A percentile compares a stretch with the other conserved stretches of the same genome.
These are phyloP conservation scores for Lagerstroemia speciosa DNA, from an alignment of 345 rosid species.

Conservation along the genomic window DNA sequence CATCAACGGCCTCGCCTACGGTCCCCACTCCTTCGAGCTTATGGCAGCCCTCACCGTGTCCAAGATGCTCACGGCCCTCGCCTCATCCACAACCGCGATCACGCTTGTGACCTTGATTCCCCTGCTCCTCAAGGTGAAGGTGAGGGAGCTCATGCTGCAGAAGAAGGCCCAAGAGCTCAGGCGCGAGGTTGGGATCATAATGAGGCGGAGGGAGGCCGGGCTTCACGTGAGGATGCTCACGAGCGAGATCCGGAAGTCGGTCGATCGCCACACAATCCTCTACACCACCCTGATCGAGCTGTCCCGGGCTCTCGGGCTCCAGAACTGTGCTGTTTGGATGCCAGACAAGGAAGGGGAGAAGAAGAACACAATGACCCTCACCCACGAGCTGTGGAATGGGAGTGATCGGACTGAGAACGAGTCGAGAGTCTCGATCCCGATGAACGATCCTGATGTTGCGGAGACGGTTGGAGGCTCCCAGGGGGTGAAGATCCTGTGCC, in stretches of 20 bases:
- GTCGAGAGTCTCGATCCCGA: constrained; percentile 30
- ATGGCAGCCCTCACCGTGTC: constrained; percentile 78
- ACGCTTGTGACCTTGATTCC: constrained; percentile 81
- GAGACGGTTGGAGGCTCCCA: constrained; percentile 42
- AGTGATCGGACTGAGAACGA: constrained; percentile 17
- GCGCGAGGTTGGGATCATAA: constrained; percentile 74
- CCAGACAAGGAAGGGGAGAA: constrained; percentile 34
- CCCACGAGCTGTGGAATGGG: constrained; percentile 50
- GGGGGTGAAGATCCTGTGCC: constrained; percentile 44
- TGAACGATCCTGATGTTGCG: constrained; percentile 49
- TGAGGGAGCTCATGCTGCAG: constrained; percentile 83
- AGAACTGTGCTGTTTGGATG: constrained; percentile 95
- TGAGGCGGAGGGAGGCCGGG: constrained; percentile 76
- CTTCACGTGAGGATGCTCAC: constrained; percentile 87
- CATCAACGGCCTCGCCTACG: constrained; percentile 80
- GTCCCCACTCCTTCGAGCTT: constrained; percentile 67
- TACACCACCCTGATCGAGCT: constrained; percentile 80
- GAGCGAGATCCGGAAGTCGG: constrained; percentile 74
- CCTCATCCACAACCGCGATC: constrained; percentile 83
- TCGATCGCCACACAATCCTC: constrained; percentile 73
- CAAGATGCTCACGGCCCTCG: constrained; percentile 84
- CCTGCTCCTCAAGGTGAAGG: constrained; percentile 84
- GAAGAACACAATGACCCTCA: constrained; percentile 51
- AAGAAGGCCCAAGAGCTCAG: constrained; percentile 84
- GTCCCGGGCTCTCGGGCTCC: constrained; percentile 66